phyloP scores from a whole-genome alignment of 2,329 filamentous ascomycete species.

The Cylindrodendrum hubeiense region DNA sequence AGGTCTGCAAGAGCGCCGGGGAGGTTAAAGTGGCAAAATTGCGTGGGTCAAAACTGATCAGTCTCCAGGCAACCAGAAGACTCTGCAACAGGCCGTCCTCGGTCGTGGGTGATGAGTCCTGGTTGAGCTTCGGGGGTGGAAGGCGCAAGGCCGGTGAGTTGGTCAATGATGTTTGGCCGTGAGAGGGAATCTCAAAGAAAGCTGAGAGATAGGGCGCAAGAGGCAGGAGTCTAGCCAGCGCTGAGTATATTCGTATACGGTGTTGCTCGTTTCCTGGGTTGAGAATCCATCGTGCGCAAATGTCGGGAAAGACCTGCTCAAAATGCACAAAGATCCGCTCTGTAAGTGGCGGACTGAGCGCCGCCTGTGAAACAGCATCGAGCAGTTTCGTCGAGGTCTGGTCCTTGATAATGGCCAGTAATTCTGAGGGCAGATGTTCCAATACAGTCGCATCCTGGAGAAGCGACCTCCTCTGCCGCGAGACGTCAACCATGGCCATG shows the following conservation, averaged over 20 bases:
- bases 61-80: slow-evolving; percentile 73
- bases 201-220: slow-evolving; percentile 84
- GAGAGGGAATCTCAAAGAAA: slow-evolving; percentile 66
- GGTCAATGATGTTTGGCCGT: slow-evolving; percentile 27
- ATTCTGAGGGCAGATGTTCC: slow-evolving; percentile 75
- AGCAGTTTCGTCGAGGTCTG: slow-evolving; percentile 76
- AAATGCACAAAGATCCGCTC: slow-evolving; percentile 81
- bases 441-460: slow-evolving; percentile 66
- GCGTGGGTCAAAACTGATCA: slow-evolving; percentile 80
- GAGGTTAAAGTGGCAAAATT: slow-evolving; percentile 75
- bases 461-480: slow-evolving; percentile 66
- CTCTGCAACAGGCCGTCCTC: slow-evolving; percentile 43
- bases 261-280: slow-evolving; percentile 54
- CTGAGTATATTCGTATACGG: slow-evolving; percentile 68
- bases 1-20: slow-evolving; percentile 74
- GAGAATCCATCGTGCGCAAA: slow-evolving; percentile 83
- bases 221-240: slow-evolving; percentile 84
- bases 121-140: slow-evolving; percentile 46
- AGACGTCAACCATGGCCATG: slow-evolving; percentile 70
- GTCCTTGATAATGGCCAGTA: slow-evolving; percentile 75
- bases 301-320: slow-evolving; percentile 81
- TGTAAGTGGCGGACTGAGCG: slow-evolving; percentile 78
- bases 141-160: slow-evolving; percentile 45
- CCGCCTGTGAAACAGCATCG: slow-evolving; percentile 75
- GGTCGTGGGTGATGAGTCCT: slow-evolving; percentile 39